phyloP scores from a whole-genome alignment of 768 basidiomycete species.

The Auricularia heimuer region DNA sequence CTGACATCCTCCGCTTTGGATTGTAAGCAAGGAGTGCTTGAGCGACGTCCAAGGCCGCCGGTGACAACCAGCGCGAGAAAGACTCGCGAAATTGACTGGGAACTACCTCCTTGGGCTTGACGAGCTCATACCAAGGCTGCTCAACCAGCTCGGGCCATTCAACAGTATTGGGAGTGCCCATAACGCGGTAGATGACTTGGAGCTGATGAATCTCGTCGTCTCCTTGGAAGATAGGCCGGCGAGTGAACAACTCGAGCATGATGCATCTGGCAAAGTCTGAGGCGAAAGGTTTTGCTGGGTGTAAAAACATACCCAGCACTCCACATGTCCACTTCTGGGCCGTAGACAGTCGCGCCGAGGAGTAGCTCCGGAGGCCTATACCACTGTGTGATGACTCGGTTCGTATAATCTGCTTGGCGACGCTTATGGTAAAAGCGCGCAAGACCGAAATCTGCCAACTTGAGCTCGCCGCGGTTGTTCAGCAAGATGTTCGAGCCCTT shows the following conservation, averaged over 20 bases:
- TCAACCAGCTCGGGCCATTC: conserved; percentile 76
- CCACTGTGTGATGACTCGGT: conserved; percentile 97
- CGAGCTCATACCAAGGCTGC: conserved; percentile 97
- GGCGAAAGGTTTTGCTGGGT: conserved; percentile 1
- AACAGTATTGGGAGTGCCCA: conserved; percentile 78
- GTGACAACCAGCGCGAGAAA: conserved; percentile 64
- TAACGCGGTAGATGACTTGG: conserved; percentile 80
- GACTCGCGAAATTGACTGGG: conserved; percentile 65
- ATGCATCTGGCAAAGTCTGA: conserved; percentile 62
- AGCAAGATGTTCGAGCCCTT: conserved; percentile 98
- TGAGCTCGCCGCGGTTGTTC: conserved; percentile 84
- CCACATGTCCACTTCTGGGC: conserved; percentile 99
- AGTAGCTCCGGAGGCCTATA: conserved; percentile 93
- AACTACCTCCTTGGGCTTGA: conserved; percentile 73
- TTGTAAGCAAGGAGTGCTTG: conserved; percentile 74
- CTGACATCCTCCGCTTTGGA: conserved; percentile 66
- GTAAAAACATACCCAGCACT: conserved; percentile 73
- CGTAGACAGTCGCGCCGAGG: conserved; percentile 92
- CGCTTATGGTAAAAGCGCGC: conserved; percentile 94
- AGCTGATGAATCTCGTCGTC: conserved; percentile 97
- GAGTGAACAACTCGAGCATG: conserved; percentile 93
- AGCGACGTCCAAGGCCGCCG: conserved; percentile 79
- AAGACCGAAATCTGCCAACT: conserved; percentile 94
- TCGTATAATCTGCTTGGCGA: conserved; percentile 90
- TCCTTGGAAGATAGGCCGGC: conserved; percentile 96